phyloP scores from a whole-genome alignment of 805 yeast genomes.

The Starmerella bacillaris region DNA sequence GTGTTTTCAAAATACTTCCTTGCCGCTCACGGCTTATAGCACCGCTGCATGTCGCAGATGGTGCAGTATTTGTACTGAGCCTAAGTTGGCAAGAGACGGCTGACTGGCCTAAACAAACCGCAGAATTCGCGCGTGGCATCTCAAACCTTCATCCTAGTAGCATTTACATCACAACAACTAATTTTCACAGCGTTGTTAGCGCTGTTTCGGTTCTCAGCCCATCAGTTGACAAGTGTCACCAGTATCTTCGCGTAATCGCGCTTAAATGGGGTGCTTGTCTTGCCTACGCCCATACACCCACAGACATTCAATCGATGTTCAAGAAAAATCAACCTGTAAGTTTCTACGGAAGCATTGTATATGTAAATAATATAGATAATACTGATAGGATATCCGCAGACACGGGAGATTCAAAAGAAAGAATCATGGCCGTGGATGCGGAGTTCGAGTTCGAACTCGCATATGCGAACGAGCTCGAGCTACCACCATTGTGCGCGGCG shows the following conservation, averaged over 20 bases:
- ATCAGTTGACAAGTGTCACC: constrained; percentile 8
- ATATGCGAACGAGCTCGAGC: neutral
- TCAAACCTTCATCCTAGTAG: neutral
- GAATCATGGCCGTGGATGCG: constrained; percentile 13
- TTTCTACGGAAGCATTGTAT: neutral
- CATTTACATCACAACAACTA: neutral
- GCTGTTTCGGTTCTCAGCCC: constrained; percentile 5
- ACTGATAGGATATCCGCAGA: too few species aligned
- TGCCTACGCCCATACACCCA: constrained; percentile 1
- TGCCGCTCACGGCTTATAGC: neutral
- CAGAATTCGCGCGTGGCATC: neutral
- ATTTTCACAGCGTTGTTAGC: constrained; percentile 4
- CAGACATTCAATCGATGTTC: neutral
- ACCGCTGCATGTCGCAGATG: neutral
- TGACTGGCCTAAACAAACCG: constrained; percentile 1
- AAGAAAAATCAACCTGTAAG: neutral
- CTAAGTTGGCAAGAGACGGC: constrained; percentile 6
- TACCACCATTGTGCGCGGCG: neutral
- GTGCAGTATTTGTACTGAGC: neutral
- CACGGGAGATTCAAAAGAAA: constrained; percentile 7
- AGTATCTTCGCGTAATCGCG: constrained; percentile 10
- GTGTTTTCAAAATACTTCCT: neutral
- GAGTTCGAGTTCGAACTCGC: constrained; percentile 9
- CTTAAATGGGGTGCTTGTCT: constrained; percentile 3
- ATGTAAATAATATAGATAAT: too few species aligned